These are phyloP conservation scores for Jackrogersella minutella DNA, from an alignment of 495 filamentous ascomycete genomes.

Conservation along the genomic window DNA sequence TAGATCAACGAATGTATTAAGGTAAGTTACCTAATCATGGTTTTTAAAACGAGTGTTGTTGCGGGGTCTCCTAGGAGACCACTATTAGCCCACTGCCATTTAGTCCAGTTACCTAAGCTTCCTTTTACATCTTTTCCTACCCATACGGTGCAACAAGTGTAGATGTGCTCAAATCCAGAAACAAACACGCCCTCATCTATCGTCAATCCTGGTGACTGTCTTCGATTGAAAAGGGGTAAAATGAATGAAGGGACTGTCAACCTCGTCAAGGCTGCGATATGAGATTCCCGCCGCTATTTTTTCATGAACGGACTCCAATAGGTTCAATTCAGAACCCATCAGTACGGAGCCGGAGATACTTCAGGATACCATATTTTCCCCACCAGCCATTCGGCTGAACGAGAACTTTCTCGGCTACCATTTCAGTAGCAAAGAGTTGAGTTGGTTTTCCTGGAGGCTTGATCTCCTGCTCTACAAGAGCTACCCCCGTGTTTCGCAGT, in stretches of 20 bases:
- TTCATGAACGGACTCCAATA: not conserved
- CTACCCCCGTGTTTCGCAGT: constrained; percentile 37
- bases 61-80: too few relatives aligned
- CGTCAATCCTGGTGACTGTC: not conserved
- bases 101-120: too few relatives aligned
- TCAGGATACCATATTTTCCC: constrained; percentile 16
- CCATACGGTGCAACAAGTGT: too few relatives aligned
- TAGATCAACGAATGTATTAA: constrained; percentile 24
- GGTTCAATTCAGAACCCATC: not conserved
- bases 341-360: constrained; percentile 12
- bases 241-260: not conserved
- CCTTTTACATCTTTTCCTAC: too few relatives aligned
- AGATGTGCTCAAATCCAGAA: not conserved
- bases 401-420: not conserved
- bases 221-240: not conserved
- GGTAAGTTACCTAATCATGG: not conserved
- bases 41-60: constrained; percentile 3
- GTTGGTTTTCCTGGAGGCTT: not conserved
- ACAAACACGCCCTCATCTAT: not conserved
- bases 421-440: not conserved
- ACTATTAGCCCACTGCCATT: too few relatives aligned
- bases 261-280: not conserved
- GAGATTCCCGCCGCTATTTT: not conserved
- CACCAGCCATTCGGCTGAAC: not conserved
- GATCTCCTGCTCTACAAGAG: constrained; percentile 40